Evolutionary conservation across 371 early-diverging fungal species (phyloP).

Genomic region (Nosema muscidifuracis): DNA sequence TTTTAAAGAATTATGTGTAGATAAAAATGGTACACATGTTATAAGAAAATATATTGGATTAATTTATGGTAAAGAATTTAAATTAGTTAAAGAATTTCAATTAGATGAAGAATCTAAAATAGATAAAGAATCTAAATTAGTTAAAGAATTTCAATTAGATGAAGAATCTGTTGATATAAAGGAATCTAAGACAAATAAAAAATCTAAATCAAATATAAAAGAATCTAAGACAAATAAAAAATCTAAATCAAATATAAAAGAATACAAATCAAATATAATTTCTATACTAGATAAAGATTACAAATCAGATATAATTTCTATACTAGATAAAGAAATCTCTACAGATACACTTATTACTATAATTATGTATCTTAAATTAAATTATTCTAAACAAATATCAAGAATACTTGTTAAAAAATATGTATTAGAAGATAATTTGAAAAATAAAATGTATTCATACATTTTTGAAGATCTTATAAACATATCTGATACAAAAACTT

Average conservation of each 20-base stretch:
- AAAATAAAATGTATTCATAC: conserved; percentile 30
- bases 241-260: too few relatives aligned
- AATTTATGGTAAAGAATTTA: not conserved
- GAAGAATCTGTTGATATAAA: not conserved
- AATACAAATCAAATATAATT: too few relatives aligned
- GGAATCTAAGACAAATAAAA: not conserved
- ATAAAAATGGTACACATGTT: conserved; percentile 43
- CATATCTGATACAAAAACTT: conserved; percentile 21
- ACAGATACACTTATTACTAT: conserved; percentile 32
- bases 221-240: not conserved
- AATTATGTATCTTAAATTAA: conserved; percentile 16
- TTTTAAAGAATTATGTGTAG: not conserved
- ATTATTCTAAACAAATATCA: conserved; percentile 13
- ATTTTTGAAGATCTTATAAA: conserved; percentile 54
- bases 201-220: conserved; percentile 22
- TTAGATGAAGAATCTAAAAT: not conserved
- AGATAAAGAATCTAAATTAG: not conserved
- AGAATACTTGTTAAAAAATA: conserved; percentile 14
- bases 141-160: conserved; percentile 22
- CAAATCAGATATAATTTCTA: conserved; percentile 7
- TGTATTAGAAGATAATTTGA: conserved; percentile 7
- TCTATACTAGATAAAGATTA: too few relatives aligned
- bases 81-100: not conserved
- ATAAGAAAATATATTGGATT: conserved; percentile 22
- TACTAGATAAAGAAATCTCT: not conserved